Percentiles rank a stretch among this genome's conserved stretches.
phyloP scores from a whole-genome alignment of 352 stramenopile genomes.

The Phytophthora europaea region DNA sequence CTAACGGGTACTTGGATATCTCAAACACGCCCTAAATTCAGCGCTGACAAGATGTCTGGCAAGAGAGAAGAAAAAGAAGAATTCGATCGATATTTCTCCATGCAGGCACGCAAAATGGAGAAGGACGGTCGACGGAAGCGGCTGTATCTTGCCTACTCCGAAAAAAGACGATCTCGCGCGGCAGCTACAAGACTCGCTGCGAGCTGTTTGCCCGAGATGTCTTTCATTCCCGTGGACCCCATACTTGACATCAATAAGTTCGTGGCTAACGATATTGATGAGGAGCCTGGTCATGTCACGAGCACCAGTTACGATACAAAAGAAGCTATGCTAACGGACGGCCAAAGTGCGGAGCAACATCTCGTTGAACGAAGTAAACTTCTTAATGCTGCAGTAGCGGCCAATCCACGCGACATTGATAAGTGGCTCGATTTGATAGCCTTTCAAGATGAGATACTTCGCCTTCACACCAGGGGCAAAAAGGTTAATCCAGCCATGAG shows the following conservation, averaged over 20 bases:
- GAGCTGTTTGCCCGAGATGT: conserved; percentile 40
- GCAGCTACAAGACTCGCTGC: not conserved
- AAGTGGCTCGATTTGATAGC: conserved; percentile 80
- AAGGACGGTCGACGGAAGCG: conserved; percentile 49
- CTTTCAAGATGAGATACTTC: conserved; percentile 74
- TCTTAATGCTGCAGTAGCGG: conserved; percentile 50
- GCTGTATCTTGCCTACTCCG: conserved; percentile 77
- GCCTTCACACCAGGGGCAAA: conserved; percentile 45
- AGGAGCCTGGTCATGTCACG: not conserved
- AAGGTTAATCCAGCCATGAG: conserved; percentile 29
- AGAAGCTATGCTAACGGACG: conserved; percentile 61
- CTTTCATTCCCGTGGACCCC: conserved; percentile 72
- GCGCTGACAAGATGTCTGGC: not conserved
- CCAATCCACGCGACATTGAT: conserved; percentile 53
- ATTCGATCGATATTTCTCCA: conserved; percentile 65
- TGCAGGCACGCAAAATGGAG: conserved; percentile 52
- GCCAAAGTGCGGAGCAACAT: conserved; percentile 73
- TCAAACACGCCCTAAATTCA: conserved; percentile 17
- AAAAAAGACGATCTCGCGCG: conserved; percentile 52
- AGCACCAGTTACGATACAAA: conserved; percentile 25
- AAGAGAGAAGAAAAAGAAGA: conserved; percentile 13
- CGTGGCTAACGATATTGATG: not conserved
- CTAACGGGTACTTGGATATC: conserved; percentile 56
- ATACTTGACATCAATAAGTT: conserved; percentile 42
- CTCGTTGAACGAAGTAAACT: conserved; percentile 64